A percentile compares a stretch with the other conserved stretches of the same genome.
Evolutionary conservation across 1,284 basidiomycete species (phyloP).

Genomic region (Xerocomus nothofagi): DNA sequence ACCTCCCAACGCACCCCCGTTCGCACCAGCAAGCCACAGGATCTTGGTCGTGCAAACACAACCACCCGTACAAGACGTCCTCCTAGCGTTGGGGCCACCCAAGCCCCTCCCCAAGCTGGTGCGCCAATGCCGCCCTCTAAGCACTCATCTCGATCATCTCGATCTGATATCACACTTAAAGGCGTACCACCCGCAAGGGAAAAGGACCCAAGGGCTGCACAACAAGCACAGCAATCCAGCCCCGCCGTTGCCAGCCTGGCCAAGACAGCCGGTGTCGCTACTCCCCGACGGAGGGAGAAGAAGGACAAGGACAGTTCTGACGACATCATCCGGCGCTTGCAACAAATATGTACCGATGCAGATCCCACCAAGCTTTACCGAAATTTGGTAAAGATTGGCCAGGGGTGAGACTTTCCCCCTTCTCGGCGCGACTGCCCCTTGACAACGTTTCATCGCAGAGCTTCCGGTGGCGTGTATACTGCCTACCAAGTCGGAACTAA

Average conservation of each 20-base stretch:
- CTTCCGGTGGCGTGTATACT: slow-evolving; percentile 97
- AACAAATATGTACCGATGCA: slow-evolving; percentile 95
- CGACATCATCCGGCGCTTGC: slow-evolving; percentile 89
- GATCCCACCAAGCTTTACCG: slow-evolving; percentile 95
- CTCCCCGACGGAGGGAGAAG: slow-evolving; percentile 84
- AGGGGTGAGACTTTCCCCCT: slow-evolving; percentile 66
- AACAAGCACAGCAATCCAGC: slow-evolving; percentile 47
- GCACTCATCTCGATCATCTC: slow-evolving; percentile 53
- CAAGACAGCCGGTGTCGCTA: slow-evolving; percentile 67
- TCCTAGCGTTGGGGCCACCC: slow-evolving; percentile 25
- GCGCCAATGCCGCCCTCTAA: slow-evolving; percentile 42
- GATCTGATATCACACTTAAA: slow-evolving; percentile 56
- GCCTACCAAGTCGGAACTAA: slow-evolving; percentile 96
- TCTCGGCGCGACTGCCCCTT: not conserved
- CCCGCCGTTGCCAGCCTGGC: slow-evolving; percentile 49
- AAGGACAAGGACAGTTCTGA: slow-evolving; percentile 81
- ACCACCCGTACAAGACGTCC: slow-evolving; percentile 44
- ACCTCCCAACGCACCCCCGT: slow-evolving; percentile 68
- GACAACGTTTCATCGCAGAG: slow-evolving; percentile 46
- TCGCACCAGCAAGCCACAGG: slow-evolving; percentile 50
- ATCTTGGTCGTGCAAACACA: slow-evolving; percentile 67
- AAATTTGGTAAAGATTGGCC: slow-evolving; percentile 94
- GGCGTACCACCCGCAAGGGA: slow-evolving; percentile 34
- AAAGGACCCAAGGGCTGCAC: slow-evolving; percentile 36
- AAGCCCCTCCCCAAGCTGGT: slow-evolving; percentile 27